Conservation (phyloP, 495 filamentous ascomycete genomes). For the Penicillium canariense region DNA sequence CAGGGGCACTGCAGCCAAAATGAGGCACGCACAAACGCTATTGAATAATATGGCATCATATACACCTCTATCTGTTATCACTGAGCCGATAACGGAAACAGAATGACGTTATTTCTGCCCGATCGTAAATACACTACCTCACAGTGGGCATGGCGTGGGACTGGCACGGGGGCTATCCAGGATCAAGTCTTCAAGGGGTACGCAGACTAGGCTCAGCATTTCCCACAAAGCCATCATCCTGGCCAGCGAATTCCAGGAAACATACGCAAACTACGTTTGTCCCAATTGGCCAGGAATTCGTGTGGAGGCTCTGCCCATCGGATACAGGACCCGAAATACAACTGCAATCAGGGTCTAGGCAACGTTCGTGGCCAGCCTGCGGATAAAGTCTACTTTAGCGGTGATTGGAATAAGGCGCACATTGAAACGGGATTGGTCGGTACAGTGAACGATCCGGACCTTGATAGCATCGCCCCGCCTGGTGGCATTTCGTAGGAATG, state of each 20-base stretch:
- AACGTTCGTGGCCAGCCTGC: slow-evolving; percentile 31
- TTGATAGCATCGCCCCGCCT: slow-evolving; percentile 8
- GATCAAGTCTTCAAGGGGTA: slow-evolving; percentile 13
- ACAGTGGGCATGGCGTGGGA: slow-evolving; percentile 11
- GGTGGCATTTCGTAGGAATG: slow-evolving; percentile 21
- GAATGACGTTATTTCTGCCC: slow-evolving; percentile 2
- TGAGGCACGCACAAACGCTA: slow-evolving; percentile 38
- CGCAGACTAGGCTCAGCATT: slow-evolving; percentile 26
- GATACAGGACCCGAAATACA: slow-evolving; percentile 36
- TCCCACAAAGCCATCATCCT: slow-evolving; percentile 26
- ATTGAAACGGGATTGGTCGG: slow-evolving; percentile 35
- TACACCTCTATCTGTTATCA: slow-evolving; percentile 12
- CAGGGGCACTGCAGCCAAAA: no score
- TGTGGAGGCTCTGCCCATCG: slow-evolving; percentile 11
- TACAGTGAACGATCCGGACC: slow-evolving; percentile 13
- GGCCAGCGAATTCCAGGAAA: slow-evolving; percentile 33
- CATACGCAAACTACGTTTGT: slow-evolving; percentile 39
- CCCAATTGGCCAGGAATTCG: slow-evolving; percentile 39
- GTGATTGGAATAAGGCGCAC: slow-evolving; percentile 39
- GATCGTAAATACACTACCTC: background rate
- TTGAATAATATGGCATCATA: slow-evolving; percentile 35
- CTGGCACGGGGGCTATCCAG: slow-evolving; percentile 12
- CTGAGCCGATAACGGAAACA: slow-evolving; percentile 14
- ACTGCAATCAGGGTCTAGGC: slow-evolving; percentile 8
- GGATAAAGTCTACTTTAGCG: slow-evolving; percentile 34